Evolutionary conservation across 768 basidiomycete genomes (phyloP).

Genomic region (Mycena maculata): DNA sequence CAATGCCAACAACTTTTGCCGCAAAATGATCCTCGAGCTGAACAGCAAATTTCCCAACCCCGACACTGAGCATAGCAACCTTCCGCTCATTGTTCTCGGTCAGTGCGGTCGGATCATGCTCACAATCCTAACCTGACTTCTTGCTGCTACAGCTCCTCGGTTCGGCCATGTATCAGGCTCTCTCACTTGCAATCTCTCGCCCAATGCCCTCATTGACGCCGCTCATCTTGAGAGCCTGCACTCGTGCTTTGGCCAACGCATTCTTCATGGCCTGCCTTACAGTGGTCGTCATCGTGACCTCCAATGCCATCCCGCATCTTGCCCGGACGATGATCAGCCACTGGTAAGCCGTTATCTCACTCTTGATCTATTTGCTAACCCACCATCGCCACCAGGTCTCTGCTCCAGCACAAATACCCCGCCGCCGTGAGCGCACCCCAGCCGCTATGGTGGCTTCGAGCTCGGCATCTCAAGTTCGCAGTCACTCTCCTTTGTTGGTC

Average conservation of each 20-base stretch:
- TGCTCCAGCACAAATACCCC: background rate
- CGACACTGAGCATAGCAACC: background rate
- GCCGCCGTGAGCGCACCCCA: background rate
- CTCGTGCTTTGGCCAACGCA: background rate
- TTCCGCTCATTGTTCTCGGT: background rate
- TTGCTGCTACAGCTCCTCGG: background rate
- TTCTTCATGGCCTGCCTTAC: background rate
- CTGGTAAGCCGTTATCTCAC: background rate
- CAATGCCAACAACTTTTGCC: slow-evolving; percentile 10
- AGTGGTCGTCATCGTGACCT: background rate
- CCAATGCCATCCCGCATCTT: background rate
- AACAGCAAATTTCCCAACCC: slow-evolving; percentile 8
- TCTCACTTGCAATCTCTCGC: background rate
- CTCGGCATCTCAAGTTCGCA: background rate
- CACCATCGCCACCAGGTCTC: background rate
- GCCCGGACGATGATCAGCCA: background rate
- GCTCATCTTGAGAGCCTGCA: background rate
- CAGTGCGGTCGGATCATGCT: background rate
- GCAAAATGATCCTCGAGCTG: slow-evolving; percentile 6
- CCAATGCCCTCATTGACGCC: background rate
- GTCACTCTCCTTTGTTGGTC: background rate
- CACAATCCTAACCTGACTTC: too few species aligned
- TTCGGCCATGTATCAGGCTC: background rate
- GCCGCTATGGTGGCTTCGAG: slow-evolving; percentile 1
- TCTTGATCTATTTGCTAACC: background rate